Percentiles rank a stretch among this genome's conserved stretches.
Evolutionary conservation across 2,329 filamentous ascomycete species (phyloP).

Genomic region (Tolypocladium sp.): DNA sequence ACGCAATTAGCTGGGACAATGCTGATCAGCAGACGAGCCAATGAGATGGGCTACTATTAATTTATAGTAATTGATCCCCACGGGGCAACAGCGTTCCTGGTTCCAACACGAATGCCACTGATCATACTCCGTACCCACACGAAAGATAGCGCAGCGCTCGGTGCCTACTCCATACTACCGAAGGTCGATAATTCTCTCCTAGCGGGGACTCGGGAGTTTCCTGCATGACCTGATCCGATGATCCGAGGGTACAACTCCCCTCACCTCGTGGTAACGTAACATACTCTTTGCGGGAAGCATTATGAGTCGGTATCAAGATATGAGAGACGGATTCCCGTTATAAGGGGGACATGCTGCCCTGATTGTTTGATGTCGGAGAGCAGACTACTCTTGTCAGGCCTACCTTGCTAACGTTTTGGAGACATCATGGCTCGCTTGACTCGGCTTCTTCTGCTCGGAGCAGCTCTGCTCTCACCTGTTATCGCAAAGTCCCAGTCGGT

Average conservation of each 20-base stretch:
- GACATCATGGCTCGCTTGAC: background rate
- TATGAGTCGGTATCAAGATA: background rate
- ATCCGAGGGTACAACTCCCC: background rate
- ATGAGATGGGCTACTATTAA: no score
- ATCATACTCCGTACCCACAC: no score
- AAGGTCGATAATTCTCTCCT: background rate
- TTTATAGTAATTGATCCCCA: background rate
- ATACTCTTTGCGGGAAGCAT: background rate
- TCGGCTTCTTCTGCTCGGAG: background rate
- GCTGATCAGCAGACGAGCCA: background rate
- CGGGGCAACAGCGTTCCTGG: no score
- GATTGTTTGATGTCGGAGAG: background rate
- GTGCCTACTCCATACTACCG: no score
- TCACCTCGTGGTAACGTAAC: background rate
- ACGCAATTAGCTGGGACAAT: background rate
- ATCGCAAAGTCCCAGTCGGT: background rate
- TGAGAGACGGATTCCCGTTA: background rate
- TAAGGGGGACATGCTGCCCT: background rate
- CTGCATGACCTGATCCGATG: background rate
- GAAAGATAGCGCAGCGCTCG: background rate
- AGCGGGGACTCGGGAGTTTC: background rate
- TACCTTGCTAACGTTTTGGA: background rate
- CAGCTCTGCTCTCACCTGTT: background rate
- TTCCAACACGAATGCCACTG: background rate
- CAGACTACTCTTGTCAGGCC: background rate